Evolutionary conservation across 208 protist genomes (phyloP).

Genomic region (Naegleria lovaniensis): DNA sequence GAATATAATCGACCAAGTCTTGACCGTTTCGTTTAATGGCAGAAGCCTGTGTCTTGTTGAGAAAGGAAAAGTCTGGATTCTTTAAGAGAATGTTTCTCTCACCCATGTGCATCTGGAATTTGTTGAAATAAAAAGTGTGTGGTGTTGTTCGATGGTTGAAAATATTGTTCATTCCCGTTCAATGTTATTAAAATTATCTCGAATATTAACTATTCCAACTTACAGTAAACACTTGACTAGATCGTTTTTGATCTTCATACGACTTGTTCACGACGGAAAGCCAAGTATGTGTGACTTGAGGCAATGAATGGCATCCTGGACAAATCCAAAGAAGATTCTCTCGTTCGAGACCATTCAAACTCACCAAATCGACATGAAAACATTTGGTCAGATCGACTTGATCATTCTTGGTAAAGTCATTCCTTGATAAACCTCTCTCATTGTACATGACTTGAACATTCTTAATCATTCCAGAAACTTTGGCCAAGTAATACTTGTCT

Average conservation of each 20-base stretch:
- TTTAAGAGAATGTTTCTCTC: neutral
- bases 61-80: neutral
- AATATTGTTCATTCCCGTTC: too few relatives aligned
- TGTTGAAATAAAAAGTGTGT: neutral
- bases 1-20: neutral
- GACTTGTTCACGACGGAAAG: neutral
- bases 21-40: neutral
- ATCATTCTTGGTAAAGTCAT: neutral
- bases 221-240: neutral
- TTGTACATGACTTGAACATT: neutral
- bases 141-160: neutral
- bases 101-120: neutral
- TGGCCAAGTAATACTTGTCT: neutral
- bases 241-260: neutral
- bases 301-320: neutral
- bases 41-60: neutral
- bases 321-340: neutral
- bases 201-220: too few relatives aligned
- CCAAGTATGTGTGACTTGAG: neutral
- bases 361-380: neutral
- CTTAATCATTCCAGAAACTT: neutral
- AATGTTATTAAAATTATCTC: too few relatives aligned
- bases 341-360: neutral
- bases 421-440: neutral
- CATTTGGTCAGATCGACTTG: neutral